Evolutionary conservation across 2,329 filamentous ascomycete genomes (phyloP), one percentile per base, ranked within the genome.

Genomic region (Trichoderma atrobrunneum): DNA sequence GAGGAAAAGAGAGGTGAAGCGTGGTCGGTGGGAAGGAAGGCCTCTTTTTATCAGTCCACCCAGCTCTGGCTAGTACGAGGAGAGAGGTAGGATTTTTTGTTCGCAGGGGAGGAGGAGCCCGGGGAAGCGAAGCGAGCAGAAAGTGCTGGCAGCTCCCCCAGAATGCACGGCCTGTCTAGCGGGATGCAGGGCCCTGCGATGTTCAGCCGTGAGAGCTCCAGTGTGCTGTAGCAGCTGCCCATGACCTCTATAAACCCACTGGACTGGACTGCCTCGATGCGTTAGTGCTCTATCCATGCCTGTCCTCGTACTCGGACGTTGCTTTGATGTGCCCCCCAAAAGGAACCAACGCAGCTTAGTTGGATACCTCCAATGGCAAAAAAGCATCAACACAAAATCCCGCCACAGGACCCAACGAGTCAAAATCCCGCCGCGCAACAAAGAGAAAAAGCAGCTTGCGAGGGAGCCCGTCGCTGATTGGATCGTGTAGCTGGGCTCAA

Each of bases 11-110:
- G 30, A 59, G 32, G 65, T 59, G 54, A 61, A 16, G 34, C 51
- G 18, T n/a, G 14, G 60, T 36, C 16, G 21, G 60, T n/a, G 32
- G 64, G 30, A 57, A 57, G 64, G 51, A 56, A 57, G 66, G 66
- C 32, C 61, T 71, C 69, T 54, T 57, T 71, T 71, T 65, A 65
- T 71, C 60, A 70, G 64, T 67, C 32, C 64, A 67, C 51, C 51
- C 36, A 48, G 28, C 18, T 43, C 21, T 48, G 43, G 43, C 34
- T 36, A 36, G 34, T 36, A 36, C 34, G 34, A 36, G 34, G 34
- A 36, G 34, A 36, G 34, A 36, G 34, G 34, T 36, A 36, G 34
- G 34, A 36, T 36, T 36, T 36, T 36, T 36, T 16, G 34, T 36
- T 36, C 34, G 34, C 34, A 36, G 26, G 63, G 63, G 63, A 56